Evolutionary conservation across 306 rosid species (phyloP), one percentile per base, ranked within the genome.

Genomic region (Betula pendula): DNA sequence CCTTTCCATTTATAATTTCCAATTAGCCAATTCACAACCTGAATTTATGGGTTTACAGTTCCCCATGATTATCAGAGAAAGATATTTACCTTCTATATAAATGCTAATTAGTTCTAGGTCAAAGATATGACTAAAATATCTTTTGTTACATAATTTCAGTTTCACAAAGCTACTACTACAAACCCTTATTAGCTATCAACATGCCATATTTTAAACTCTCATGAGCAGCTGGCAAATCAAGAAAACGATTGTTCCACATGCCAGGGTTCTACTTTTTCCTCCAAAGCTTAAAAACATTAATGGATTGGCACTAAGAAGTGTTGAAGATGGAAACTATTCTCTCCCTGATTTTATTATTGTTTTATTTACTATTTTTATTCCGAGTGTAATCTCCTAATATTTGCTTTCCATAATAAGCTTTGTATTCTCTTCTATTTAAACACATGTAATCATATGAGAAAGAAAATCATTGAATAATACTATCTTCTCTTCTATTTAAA

Each of bases 251-350:
- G 22, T 19, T 50, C 68, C 15, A 8, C 71, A 79, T 27, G 31
- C 55, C 65, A 35, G 40, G 56, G 45, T 74, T 51, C 74, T 74
- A 67, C 25, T 69, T 56, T 38, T 31, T 8, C 16, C 11, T 16
- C 13, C 43, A 45, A n/a, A 29, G 2, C 12, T 22, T 38, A 35
- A 10, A 33, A 15, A 38, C 2, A 29, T 29, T 29, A 29, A 29
- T 29, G 33, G 33, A 29, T 0, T 29, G 33, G 33, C 33, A 29
- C 33, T 14, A 65, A 31, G 43, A 17, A 33, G 43, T n/a, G n/a
- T n/a, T n/a, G n/a, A n/a, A n/a, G n/a, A n/a, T n/a, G n/a, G n/a
- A n/a, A n/a, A n/a, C n/a, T n/a, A n/a, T n/a, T n/a, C n/a, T n/a
- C n/a, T n/a, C n/a, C n/a, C n/a, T n/a, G n/a, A n/a, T n/a, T n/a